Conservation (phyloP, 2,329 filamentous ascomycete species). For the Pseudogymnoascus sp. region DNA sequence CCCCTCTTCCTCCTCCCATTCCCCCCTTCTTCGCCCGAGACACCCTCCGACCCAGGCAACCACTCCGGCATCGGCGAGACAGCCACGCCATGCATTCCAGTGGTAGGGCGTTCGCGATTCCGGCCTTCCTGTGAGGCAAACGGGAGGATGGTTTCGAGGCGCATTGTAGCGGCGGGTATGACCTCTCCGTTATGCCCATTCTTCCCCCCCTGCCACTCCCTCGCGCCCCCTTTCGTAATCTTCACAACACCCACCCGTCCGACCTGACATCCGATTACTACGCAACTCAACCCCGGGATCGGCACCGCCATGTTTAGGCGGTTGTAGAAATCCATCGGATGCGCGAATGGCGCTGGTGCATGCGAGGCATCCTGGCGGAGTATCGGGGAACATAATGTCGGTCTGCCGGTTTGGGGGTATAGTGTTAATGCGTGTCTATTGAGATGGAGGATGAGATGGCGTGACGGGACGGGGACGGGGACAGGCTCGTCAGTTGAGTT, state of each 20-base stretch:
- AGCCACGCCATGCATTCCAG: constrained; percentile 58
- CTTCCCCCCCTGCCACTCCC: not conserved
- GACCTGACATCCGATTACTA: constrained; percentile 57
- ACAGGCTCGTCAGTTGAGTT: not conserved
- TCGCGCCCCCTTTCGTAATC: constrained; percentile 41
- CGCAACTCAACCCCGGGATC: constrained; percentile 61
- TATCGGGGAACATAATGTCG: not conserved
- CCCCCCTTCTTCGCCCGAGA: constrained; percentile 14
- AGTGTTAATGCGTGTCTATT: not conserved
- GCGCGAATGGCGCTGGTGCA: not conserved
- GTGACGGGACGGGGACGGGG: not conserved
- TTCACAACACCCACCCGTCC: constrained; percentile 57
- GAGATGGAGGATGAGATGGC: not conserved
- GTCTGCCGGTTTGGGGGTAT: not conserved
- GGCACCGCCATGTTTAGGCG: constrained; percentile 54
- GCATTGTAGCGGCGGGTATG: constrained; percentile 29
- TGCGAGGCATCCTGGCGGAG: not conserved
- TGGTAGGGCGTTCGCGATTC: constrained; percentile 30
- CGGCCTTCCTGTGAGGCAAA: constrained; percentile 17
- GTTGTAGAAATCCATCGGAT: constrained; percentile 28
- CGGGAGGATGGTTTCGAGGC: constrained; percentile 46
- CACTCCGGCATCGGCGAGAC: constrained; percentile 52
- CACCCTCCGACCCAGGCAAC: constrained; percentile 18
- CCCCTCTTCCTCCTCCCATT: constrained; percentile 16
- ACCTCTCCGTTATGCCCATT: constrained; percentile 10